phyloP scores from a whole-genome alignment of 352 stramenopile genomes.

The Globisporangium lucens region DNA sequence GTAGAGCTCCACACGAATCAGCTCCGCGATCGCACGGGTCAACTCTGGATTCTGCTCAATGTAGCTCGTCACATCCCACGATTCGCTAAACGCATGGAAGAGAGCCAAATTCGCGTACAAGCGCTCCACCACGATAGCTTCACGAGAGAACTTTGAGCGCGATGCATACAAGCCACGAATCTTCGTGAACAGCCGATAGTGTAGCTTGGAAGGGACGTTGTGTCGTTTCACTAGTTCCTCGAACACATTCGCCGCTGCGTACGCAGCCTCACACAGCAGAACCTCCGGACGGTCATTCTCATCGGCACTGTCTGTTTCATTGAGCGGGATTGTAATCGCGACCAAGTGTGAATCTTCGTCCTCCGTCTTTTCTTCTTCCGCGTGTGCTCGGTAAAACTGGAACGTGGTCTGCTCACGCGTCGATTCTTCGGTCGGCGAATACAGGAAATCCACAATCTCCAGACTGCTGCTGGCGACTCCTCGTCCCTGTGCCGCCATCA shows the following conservation, averaged over 20 bases:
- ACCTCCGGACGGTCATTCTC: slow-evolving; percentile 21
- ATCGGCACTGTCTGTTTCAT: slow-evolving; percentile 13
- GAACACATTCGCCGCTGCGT: slow-evolving; percentile 39
- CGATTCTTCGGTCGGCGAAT: slow-evolving; percentile 8
- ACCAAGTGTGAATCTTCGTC: slow-evolving; percentile 29
- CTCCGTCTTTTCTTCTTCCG: slow-evolving; percentile 24
- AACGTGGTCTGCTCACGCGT: slow-evolving; percentile 31
- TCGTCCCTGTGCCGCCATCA: slow-evolving; percentile 49
- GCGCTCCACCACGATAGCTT: slow-evolving; percentile 63
- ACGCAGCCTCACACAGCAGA: slow-evolving; percentile 17
- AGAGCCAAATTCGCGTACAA: slow-evolving; percentile 66
- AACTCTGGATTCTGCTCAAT: slow-evolving; percentile 78
- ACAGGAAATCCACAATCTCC: slow-evolving; percentile 67
- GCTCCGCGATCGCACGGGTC: slow-evolving; percentile 63
- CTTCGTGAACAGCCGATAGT: slow-evolving; percentile 71
- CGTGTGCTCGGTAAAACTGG: slow-evolving; percentile 54
- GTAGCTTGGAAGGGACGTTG: slow-evolving; percentile 55
- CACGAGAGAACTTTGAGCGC: slow-evolving; percentile 27
- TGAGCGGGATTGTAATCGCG: slow-evolving; percentile 34
- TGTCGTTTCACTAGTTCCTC: slow-evolving; percentile 52
- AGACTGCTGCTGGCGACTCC: slow-evolving; percentile 46
- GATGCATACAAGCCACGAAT: slow-evolving; percentile 48
- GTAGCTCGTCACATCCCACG: slow-evolving; percentile 73
- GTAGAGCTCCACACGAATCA: slow-evolving; percentile 70
- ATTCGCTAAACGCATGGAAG: slow-evolving; percentile 75